These are phyloP conservation scores for Xylaria cubensis DNA, from an alignment of 495 filamentous ascomycete genomes.

Conservation along the genomic window DNA sequence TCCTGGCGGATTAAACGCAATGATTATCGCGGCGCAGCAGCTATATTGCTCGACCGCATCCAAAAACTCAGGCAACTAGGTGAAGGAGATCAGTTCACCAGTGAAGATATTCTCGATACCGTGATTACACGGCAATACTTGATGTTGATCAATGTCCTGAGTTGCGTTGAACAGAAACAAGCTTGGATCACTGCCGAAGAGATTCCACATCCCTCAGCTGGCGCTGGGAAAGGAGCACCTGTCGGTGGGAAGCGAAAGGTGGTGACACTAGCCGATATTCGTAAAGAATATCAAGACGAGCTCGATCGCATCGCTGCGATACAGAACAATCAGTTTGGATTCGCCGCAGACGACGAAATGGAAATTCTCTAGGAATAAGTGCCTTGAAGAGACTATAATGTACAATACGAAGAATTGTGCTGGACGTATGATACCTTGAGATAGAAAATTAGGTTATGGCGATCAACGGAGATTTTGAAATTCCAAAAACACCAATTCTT, in stretches of 20 bases:
- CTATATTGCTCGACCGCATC: constrained; percentile 70
- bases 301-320: constrained; percentile 75
- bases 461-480: neutral
- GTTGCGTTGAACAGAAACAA: constrained; percentile 80
- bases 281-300: constrained; percentile 84
- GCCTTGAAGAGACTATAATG: constrained; percentile 28
- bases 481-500: constrained; percentile 28
- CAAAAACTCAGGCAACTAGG: constrained; percentile 57
- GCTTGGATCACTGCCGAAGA: constrained; percentile 69
- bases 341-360: constrained; percentile 54
- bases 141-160: constrained; percentile 84
- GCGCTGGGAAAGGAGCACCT: constrained; percentile 23
- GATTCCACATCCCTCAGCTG: constrained; percentile 27
- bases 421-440: constrained; percentile 44
- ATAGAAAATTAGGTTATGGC: constrained; percentile 23
- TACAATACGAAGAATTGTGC: constrained; percentile 36
- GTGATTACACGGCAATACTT: constrained; percentile 74
- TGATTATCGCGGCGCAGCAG: constrained; percentile 88
- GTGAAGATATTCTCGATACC: constrained; percentile 60
- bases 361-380: constrained; percentile 47
- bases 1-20: constrained; percentile 82
- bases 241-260: constrained; percentile 59
- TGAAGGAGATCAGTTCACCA: constrained; percentile 53
- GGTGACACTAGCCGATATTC: constrained; percentile 81
- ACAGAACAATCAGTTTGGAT: constrained; percentile 65